Base-by-base conservation (phyloP, 164 flowering plant species). In the Echeveria elegans region DNA sequence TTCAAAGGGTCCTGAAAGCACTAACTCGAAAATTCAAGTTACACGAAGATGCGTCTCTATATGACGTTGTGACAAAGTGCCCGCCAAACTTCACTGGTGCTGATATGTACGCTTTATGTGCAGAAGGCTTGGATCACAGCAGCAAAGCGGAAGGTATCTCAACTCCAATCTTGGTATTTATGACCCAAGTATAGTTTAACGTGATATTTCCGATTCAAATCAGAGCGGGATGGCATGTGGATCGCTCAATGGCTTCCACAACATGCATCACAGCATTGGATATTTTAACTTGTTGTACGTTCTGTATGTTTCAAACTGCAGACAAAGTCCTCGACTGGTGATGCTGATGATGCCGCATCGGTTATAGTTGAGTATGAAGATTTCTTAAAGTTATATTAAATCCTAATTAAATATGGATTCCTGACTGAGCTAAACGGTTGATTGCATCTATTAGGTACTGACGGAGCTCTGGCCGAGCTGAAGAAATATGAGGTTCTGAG, bases 61-160 rank as follows among this genome's bases (percentile, higher is more conserved):
- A 72, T 67, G 78, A 86, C 32, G 81, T 94, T 34, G 96, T 96
- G 5, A 76, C 76, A 75, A 84, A 74, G 74, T 91, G 97, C 76
- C 94, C 91, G 18, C 83, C 89, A 65, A 94, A 83, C 73, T 89
- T 90, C 73, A 90, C 98, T 40, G 98, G 98, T 66, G 98, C 96
- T 53, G 98, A 90, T 66, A 86, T 80, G 78, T 79, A 71, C 69
- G 80, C 75, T 68, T 74, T 79, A 26, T 77, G 79, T 77, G 79
- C 77, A 59, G 79, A 77, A n/a, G 72, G 81, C 98, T 74, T 94
- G 98, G 98, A 90, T 94, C 78, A 83, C 86, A 64, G 94, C 98
- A 74, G 98, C 98, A 73, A 90, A 88, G 77, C 86, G 91, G 65
- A 78, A 76, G 88, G 98, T 87, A 50, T 66, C 76, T 70, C 29